Conservation (phyloP, 371 early-diverging fungal species). For the Haplosporangium sp. region DNA sequence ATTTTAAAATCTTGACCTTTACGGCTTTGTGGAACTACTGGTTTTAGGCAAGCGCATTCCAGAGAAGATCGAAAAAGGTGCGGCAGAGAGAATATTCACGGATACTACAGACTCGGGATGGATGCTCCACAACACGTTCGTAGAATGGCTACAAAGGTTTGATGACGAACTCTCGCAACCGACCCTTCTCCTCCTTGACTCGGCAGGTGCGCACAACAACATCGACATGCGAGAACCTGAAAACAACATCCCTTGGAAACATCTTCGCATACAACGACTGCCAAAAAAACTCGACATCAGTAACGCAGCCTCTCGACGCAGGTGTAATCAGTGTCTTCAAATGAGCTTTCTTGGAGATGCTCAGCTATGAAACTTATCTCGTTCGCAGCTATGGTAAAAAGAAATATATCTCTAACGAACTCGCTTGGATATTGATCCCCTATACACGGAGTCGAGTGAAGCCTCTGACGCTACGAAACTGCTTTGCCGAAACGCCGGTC, state of each 20-base stretch:
- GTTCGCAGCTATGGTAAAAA: not conserved
- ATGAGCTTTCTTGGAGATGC: constrained; percentile 8
- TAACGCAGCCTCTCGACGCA: constrained; percentile 9
- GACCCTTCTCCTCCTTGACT: too few relatives aligned
- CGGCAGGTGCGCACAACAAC: not conserved
- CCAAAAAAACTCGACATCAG: constrained; percentile 6
- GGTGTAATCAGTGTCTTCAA: constrained; percentile 17
- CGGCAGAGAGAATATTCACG: too few relatives aligned
- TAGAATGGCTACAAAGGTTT: too few relatives aligned
- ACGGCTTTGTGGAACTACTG: too few relatives aligned
- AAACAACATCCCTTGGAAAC: constrained; percentile 2
- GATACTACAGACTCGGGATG: too few relatives aligned
- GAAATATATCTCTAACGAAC: not conserved
- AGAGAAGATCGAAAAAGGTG: too few relatives aligned
- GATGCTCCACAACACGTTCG: too few relatives aligned
- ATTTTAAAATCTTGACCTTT: too few relatives aligned
- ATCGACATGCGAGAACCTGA: constrained; percentile 10
- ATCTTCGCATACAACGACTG: constrained; percentile 9
- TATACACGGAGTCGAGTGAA: constrained; percentile 6
- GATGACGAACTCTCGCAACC: too few relatives aligned
- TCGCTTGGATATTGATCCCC: constrained; percentile 8
- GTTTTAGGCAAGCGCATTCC: too few relatives aligned
- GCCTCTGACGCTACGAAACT: constrained; percentile 1
- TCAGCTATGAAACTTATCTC: not conserved
- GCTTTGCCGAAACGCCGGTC: constrained; percentile 12